Percentiles rank a stretch among this genome's conserved stretches.
Evolutionary conservation across 2,329 filamentous ascomycete genomes (phyloP).

Genomic region (Pseudogymnoascus sp.): DNA sequence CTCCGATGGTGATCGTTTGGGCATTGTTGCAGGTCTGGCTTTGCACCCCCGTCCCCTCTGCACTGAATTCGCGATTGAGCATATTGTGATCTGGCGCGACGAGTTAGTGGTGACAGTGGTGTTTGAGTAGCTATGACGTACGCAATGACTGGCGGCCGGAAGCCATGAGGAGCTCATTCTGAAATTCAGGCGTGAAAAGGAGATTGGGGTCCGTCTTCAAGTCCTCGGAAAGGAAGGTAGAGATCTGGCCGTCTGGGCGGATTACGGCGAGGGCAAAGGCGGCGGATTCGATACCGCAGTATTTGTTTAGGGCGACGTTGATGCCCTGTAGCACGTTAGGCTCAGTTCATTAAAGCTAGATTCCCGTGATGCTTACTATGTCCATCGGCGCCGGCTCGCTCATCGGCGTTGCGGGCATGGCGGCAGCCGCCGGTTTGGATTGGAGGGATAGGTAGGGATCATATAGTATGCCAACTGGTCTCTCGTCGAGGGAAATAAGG

Average conservation of each 20-base stretch:
- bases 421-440: neutral
- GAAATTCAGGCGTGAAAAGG: neutral
- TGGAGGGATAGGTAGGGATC: neutral
- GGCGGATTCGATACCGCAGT: conserved; percentile 4
- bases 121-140: neutral
- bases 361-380: neutral
- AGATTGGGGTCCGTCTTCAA: neutral
- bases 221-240: neutral
- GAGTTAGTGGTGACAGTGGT: neutral
- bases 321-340: conserved; percentile 3
- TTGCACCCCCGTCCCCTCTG: neutral
- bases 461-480: neutral
- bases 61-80: neutral
- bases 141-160: neutral
- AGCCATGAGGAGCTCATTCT: neutral
- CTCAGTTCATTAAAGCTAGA: neutral
- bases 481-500: neutral
- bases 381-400: neutral
- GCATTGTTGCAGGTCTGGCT: neutral
- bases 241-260: neutral
- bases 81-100: neutral
- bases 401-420: neutral
- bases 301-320: neutral
- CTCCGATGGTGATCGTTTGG: conserved; percentile 40
- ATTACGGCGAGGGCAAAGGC: conserved; percentile 4